A percentile compares a stretch with the other conserved stretches of the same genome.
phyloP scores from a whole-genome alignment of 352 stramenopile genomes.

The Pythium pectinolyticum region DNA sequence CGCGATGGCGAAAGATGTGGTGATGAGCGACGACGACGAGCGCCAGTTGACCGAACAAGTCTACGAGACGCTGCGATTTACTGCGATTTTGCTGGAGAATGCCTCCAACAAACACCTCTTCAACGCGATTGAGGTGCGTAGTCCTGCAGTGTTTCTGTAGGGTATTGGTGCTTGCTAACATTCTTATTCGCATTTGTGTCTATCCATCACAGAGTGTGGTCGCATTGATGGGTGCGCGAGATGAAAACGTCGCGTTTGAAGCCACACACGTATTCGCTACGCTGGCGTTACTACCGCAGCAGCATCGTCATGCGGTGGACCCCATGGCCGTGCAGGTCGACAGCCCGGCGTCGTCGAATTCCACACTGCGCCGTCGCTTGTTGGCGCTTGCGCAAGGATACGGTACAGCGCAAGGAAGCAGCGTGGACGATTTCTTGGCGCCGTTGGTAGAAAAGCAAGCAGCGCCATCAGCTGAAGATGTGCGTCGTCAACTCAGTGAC shows the following conservation, averaged over 20 bases:
- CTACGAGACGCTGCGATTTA: conserved; percentile 74
- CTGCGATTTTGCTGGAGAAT: conserved; percentile 77
- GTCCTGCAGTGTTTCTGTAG: not conserved
- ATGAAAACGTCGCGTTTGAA: conserved; percentile 67
- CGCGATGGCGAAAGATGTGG: not conserved
- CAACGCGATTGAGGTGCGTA: conserved; percentile 49
- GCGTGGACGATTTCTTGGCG: conserved; percentile 70
- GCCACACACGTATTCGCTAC: conserved; percentile 75
- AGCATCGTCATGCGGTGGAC: conserved; percentile 66
- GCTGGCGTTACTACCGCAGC: conserved; percentile 62
- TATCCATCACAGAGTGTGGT: conserved; percentile 35
- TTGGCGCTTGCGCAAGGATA: conserved; percentile 52
- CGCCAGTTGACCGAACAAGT: conserved; percentile 52
- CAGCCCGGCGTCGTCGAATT: conserved; percentile 38
- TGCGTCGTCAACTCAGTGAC: conserved; percentile 9
- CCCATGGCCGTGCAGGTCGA: conserved; percentile 46
- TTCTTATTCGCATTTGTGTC: too few relatives aligned
- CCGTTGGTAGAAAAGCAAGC: conserved; percentile 28
- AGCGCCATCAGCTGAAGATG: not conserved
- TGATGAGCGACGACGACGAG: conserved; percentile 32
- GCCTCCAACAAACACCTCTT: conserved; percentile 78
- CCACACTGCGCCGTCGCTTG: conserved; percentile 48
- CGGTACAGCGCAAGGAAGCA: conserved; percentile 41
- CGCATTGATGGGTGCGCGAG: conserved; percentile 58
- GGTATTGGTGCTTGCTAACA: too few relatives aligned